A percentile compares a stretch with the other conserved stretches of the same genome.
Evolutionary conservation across 1,284 basidiomycete genomes (phyloP).

Genomic region (Malassezia furfur): DNA sequence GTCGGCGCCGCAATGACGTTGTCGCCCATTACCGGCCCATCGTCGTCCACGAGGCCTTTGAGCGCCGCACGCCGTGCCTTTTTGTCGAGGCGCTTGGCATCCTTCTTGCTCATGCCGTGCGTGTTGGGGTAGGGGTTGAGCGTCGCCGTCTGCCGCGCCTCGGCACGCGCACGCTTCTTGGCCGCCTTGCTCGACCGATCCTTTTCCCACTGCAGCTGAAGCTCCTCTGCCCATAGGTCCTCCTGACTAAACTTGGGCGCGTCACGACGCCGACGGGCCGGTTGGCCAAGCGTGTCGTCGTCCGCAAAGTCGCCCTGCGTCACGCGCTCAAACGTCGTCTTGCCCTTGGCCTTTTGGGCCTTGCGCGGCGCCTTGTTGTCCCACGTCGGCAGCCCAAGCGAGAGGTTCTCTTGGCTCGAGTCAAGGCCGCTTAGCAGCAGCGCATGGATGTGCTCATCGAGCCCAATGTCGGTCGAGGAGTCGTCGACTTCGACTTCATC

Average conservation of each 20-base stretch:
- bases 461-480: background rate
- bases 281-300: background rate
- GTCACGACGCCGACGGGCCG: background rate
- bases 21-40: slow-evolving; percentile 5
- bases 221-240: slow-evolving; percentile 56
- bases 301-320: background rate
- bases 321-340: background rate
- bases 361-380: background rate
- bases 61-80: slow-evolving; percentile 23
- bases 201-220: slow-evolving; percentile 54
- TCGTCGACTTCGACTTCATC: background rate
- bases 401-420: background rate
- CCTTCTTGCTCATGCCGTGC: slow-evolving; percentile 30
- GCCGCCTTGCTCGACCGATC: slow-evolving; percentile 27
- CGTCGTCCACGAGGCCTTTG: slow-evolving; percentile 22
- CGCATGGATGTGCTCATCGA: background rate
- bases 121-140: slow-evolving; percentile 51
- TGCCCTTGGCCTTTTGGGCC: background rate
- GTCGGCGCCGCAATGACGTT: slow-evolving; percentile 15
- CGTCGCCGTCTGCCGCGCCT: slow-evolving; percentile 53
- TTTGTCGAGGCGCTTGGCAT: slow-evolving; percentile 26
- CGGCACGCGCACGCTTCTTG: slow-evolving; percentile 26
- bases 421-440: background rate
- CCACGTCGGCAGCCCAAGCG: background rate
- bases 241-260: slow-evolving; percentile 12